Conservation (phyloP, 2,329 filamentous ascomycete species). For the Alternaria brassicicola region DNA sequence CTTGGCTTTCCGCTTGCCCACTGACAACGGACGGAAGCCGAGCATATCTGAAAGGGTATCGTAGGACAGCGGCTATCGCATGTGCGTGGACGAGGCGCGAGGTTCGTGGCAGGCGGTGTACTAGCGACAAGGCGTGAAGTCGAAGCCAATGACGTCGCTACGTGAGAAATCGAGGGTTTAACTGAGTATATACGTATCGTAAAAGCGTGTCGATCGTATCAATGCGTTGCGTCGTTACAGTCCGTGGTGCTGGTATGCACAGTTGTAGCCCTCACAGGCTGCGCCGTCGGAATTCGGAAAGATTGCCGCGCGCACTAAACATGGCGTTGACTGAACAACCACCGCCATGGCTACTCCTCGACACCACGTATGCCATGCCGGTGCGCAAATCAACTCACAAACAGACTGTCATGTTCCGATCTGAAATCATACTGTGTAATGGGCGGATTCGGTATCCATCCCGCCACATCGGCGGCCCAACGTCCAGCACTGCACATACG, state of each 20-base stretch:
- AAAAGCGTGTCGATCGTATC: conserved; percentile 9
- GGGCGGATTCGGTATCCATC: no score
- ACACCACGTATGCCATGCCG: not conserved
- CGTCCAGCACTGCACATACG: no score
- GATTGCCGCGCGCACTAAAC: conserved; percentile 13
- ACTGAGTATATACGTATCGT: not conserved
- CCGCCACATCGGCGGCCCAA: no score
- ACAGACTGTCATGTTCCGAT: no score
- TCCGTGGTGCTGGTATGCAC: not conserved
- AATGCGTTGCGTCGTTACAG: conserved; percentile 6
- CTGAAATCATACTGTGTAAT: no score
- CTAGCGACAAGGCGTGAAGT: not conserved
- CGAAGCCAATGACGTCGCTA: not conserved
- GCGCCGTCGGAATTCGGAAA: conserved; percentile 10
- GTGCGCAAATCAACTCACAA: no score
- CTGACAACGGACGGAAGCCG: conserved; percentile 45
- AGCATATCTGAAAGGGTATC: conserved; percentile 31
- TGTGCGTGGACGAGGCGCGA: not conserved
- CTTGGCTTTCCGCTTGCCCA: conserved; percentile 47
- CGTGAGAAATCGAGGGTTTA: not conserved
- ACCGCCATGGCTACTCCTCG: not conserved
- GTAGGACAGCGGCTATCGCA: conserved; percentile 5
- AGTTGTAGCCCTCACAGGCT: not conserved
- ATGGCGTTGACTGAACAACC: conserved; percentile 16
- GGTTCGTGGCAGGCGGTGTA: not conserved